Percentiles rank a stretch among this genome's conserved stretches.
These are phyloP conservation scores for Gloeopeniophorella convolvens DNA, from an alignment of 768 basidiomycete species.

Conservation along the genomic window DNA sequence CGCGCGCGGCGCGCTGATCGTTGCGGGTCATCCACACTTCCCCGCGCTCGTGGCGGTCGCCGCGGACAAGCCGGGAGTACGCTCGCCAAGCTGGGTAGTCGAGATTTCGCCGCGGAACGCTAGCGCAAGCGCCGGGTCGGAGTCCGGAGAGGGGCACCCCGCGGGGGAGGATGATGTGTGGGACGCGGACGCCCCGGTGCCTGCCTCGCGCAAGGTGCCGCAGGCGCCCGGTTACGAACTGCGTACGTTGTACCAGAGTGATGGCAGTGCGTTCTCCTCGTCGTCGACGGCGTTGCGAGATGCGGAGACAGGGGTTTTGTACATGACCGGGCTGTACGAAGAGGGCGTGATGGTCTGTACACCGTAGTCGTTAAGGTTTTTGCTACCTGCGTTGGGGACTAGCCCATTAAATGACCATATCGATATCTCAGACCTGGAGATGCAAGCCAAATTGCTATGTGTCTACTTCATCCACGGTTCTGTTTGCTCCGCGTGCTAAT, in stretches of 20 bases:
- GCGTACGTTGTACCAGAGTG: conserved; percentile 67
- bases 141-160: neutral
- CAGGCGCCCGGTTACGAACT: conserved; percentile 35
- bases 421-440: no score
- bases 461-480: no score
- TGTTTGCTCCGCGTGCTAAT: neutral
- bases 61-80: conserved; percentile 34
- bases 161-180: conserved; percentile 23
- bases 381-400: no score
- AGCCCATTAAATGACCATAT: no score
- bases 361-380: no score
- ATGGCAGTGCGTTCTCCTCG: conserved; percentile 52
- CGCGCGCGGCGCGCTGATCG: conserved; percentile 41
- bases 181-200: conserved; percentile 42
- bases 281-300: conserved; percentile 51
- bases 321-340: conserved; percentile 53
- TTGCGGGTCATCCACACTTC: conserved; percentile 65
- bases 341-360: conserved; percentile 48
- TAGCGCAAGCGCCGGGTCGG: conserved; percentile 8
- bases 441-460: no score
- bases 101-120: conserved; percentile 31
- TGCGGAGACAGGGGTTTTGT: conserved; percentile 40
- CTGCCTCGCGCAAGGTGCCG: conserved; percentile 38
- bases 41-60: conserved; percentile 42
- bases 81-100: conserved; percentile 54